Conservation (phyloP, 1,139 yeast species). For the Protomyces pachydermus region DNA sequence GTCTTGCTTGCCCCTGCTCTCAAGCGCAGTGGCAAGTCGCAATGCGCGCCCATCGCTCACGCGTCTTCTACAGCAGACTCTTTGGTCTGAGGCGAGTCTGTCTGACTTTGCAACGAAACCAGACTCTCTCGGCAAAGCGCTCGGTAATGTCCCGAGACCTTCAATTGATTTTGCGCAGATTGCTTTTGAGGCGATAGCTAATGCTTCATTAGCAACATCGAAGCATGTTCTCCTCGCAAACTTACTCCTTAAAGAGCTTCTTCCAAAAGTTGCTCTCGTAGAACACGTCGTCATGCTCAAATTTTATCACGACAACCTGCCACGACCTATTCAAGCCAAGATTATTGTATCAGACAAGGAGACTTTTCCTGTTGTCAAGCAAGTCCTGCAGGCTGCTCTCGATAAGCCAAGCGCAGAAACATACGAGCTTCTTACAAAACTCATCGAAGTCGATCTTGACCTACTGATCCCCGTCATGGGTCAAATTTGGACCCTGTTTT, state of each 20-base stretch:
- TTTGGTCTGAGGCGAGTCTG: background rate
- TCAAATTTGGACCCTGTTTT: background rate
- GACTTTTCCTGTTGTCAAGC: background rate
- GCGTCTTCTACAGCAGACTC: background rate
- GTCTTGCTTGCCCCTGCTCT: background rate
- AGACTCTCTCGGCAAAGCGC: background rate
- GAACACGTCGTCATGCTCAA: background rate
- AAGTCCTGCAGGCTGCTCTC: background rate
- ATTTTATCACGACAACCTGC: background rate
- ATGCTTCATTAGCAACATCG: background rate
- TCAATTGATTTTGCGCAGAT: background rate
- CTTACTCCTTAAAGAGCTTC: background rate
- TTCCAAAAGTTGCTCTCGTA: background rate
- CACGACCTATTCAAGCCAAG: background rate
- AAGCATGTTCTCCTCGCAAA: background rate
- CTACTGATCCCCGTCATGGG: background rate
- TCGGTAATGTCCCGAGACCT: background rate
- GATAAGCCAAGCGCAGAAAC: background rate
- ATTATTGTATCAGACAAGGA: background rate
- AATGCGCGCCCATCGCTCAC: too few species aligned
- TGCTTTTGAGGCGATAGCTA: background rate
- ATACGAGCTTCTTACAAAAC: background rate
- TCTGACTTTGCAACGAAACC: background rate
- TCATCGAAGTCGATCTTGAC: background rate
- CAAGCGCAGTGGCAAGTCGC: background rate